phyloP scores from a whole-genome alignment of 2,329 filamentous ascomycete genomes.

The Apiospora phragmitis region DNA sequence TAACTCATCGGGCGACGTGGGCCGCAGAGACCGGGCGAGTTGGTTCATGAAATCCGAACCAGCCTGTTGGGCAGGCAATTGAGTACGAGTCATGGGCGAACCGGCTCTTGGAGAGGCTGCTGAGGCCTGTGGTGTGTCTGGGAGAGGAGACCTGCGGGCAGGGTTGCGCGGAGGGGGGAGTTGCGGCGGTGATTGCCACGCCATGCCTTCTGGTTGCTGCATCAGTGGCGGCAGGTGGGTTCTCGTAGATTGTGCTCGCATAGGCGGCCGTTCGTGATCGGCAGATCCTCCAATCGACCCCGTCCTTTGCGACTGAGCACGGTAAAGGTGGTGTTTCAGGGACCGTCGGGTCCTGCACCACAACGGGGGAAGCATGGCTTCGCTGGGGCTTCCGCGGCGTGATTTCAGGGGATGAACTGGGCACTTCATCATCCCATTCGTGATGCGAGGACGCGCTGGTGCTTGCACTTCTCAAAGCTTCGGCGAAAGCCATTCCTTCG shows the following conservation, averaged over 20 bases:
- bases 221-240: constrained; percentile 11
- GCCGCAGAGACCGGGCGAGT: constrained; percentile 17
- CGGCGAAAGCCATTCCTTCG: constrained; percentile 59
- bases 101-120: constrained; percentile 16
- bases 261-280: constrained; percentile 12
- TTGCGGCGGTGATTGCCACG: constrained; percentile 20
- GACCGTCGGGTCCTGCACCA: neutral
- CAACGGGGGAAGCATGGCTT: neutral
- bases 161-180: constrained; percentile 19
- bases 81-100: constrained; percentile 11
- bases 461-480: constrained; percentile 43
- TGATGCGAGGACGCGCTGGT: constrained; percentile 28
- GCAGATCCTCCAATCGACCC: neutral
- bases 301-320: constrained; percentile 13
- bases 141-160: constrained; percentile 20
- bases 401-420: constrained; percentile 29
- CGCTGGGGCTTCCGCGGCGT: constrained; percentile 16
- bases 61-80: neutral
- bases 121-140: constrained; percentile 15
- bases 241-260: constrained; percentile 16
- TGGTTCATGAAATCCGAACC: neutral
- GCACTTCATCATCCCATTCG: constrained; percentile 30
- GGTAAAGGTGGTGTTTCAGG: constrained; percentile 10
- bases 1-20: constrained; percentile 26
- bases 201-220: neutral